Evolutionary conservation across 2,329 filamentous ascomycete genomes (phyloP).

Genomic region (Colletotrichum musicola): DNA sequence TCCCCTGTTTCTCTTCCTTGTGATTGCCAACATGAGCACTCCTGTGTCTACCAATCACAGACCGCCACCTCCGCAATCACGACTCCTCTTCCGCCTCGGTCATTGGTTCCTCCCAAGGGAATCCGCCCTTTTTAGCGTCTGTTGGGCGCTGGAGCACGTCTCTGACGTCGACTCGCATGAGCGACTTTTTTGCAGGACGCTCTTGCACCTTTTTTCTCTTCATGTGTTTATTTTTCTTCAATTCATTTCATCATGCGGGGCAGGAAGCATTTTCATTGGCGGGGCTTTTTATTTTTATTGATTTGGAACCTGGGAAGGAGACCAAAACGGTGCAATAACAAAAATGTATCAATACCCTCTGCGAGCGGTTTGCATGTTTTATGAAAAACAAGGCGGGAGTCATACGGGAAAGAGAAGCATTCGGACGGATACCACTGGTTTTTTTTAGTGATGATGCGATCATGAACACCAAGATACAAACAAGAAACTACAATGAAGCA

Average conservation of each 20-base stretch:
- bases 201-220: background rate
- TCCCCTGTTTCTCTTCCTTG: background rate
- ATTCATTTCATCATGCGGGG: background rate
- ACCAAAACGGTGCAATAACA: too few species aligned
- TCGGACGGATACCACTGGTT: too few species aligned
- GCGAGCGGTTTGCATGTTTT: too few species aligned
- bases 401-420: too few species aligned
- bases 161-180: constrained; percentile 36
- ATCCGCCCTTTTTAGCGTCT: background rate
- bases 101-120: background rate
- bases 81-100: background rate
- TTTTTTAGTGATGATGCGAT: too few species aligned
- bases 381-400: too few species aligned
- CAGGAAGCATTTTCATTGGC: background rate
- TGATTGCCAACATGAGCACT: background rate
- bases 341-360: too few species aligned
- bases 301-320: background rate
- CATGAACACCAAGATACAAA: too few species aligned
- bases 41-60: background rate
- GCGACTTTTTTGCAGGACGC: constrained; percentile 11
- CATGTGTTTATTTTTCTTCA: background rate
- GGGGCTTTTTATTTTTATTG: background rate
- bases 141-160: background rate
- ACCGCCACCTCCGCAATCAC: background rate
- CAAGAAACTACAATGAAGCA: too few species aligned